A percentile compares a stretch with the other conserved stretches of the same genome.
These are phyloP conservation scores for Echria macrotheca DNA, from an alignment of 495 filamentous ascomycete species.

Conservation along the genomic window DNA sequence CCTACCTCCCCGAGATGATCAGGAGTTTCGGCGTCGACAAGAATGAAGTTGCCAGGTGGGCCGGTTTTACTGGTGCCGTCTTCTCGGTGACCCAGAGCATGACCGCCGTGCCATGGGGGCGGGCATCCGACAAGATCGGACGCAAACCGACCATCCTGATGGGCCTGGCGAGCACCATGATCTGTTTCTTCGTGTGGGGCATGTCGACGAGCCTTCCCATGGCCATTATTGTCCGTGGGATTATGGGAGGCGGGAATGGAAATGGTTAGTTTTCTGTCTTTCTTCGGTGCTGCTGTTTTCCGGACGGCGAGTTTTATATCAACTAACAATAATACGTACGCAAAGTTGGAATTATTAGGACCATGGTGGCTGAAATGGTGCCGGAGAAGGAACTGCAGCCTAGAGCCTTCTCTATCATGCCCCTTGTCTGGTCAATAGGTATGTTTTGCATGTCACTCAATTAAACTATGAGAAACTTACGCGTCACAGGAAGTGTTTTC, in stretches of 20 bases:
- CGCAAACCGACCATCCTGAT: slow-evolving; percentile 70
- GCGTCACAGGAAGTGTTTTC: too few relatives aligned
- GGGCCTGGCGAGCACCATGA: slow-evolving; percentile 68
- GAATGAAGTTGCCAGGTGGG: slow-evolving; percentile 71
- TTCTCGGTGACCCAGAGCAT: slow-evolving; percentile 68
- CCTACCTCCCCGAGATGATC: slow-evolving; percentile 90
- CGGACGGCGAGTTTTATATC: too few relatives aligned
- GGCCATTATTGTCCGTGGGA: slow-evolving; percentile 62
- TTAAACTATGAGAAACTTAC: too few relatives aligned
- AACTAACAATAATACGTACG: too few relatives aligned
- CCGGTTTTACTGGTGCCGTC: slow-evolving; percentile 62
- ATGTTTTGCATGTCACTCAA: too few relatives aligned
- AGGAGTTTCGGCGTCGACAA: slow-evolving; percentile 68
- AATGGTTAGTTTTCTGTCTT: slow-evolving; percentile 49
- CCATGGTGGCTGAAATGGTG: slow-evolving; percentile 72
- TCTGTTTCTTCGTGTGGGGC: slow-evolving; percentile 66
- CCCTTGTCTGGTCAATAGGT: slow-evolving; percentile 72
- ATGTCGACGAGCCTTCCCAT: slow-evolving; percentile 66
- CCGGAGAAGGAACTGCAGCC: slow-evolving; percentile 78
- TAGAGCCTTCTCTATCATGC: slow-evolving; percentile 78
- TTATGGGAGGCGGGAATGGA: slow-evolving; percentile 63
- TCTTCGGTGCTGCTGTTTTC: too few relatives aligned
- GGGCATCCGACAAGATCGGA: slow-evolving; percentile 65
- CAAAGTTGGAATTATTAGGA: slow-evolving; percentile 60
- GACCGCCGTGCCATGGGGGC: slow-evolving; percentile 76